A percentile compares a stretch with the other conserved stretches of the same genome.
phyloP scores from a whole-genome alignment of 805 yeast genomes.

The Metschnikowia orientalis region DNA sequence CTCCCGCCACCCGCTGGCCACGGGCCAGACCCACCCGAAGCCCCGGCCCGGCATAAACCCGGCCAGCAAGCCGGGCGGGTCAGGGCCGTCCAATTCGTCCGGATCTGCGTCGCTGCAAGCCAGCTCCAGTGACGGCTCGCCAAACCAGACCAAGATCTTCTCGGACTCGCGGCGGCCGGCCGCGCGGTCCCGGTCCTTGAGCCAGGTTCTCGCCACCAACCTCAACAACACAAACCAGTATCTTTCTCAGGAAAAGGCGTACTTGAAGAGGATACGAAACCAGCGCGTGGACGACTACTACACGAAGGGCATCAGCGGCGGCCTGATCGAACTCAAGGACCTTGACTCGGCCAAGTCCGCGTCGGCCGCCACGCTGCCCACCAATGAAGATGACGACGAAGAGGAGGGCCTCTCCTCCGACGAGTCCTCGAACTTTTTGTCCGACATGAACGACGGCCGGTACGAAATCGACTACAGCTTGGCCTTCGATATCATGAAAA shows the following conservation, averaged over 20 bases:
- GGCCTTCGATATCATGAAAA: slow-evolving; percentile 34
- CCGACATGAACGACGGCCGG: slow-evolving; percentile 40
- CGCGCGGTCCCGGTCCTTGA: slow-evolving; percentile 11
- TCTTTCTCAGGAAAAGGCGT: slow-evolving; percentile 62
- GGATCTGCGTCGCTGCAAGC: slow-evolving; percentile 3
- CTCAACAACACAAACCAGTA: slow-evolving; percentile 34
- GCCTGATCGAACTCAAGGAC: slow-evolving; percentile 20
- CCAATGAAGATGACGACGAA: slow-evolving; percentile 30
- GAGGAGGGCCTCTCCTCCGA: slow-evolving; percentile 22
- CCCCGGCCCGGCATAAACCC: slow-evolving; percentile 3
- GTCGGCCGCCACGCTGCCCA: background rate
- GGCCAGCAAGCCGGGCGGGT: background rate
- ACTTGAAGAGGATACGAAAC: slow-evolving; percentile 57
- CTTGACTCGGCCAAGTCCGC: slow-evolving; percentile 4
- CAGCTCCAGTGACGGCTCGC: slow-evolving; percentile 2
- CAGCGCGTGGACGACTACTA: slow-evolving; percentile 66
- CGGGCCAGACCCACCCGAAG: too few relatives aligned
- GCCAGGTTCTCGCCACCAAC: slow-evolving; percentile 16
- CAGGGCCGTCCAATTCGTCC: too few relatives aligned
- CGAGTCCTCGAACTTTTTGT: slow-evolving; percentile 26
- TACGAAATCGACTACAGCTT: slow-evolving; percentile 46
- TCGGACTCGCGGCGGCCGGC: slow-evolving; percentile 11
- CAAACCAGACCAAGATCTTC: slow-evolving; percentile 1
- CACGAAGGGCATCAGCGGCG: slow-evolving; percentile 57
- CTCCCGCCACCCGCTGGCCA: too few relatives aligned